Conservation (phyloP, 2,329 filamentous ascomycete genomes). For the Botrytis tulipae region DNA sequence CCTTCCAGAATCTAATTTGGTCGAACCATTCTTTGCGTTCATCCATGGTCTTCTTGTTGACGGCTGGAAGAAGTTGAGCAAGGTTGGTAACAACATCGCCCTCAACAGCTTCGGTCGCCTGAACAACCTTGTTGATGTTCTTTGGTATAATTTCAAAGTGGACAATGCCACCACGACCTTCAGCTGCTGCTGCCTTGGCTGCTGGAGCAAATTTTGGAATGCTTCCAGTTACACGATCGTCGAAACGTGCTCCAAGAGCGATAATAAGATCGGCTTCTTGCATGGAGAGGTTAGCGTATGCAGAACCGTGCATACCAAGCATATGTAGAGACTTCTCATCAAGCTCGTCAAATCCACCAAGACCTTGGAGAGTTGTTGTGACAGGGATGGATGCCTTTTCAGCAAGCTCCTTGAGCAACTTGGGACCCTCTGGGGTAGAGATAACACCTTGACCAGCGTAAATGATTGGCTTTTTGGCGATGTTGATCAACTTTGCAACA, state of each 20-base stretch:
- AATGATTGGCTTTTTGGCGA: slow-evolving; percentile 89
- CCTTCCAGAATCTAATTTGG: slow-evolving; percentile 89
- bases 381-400: slow-evolving; percentile 92
- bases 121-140: slow-evolving; percentile 99
- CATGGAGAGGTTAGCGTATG: slow-evolving; percentile 97
- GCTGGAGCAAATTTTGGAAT: slow-evolving; percentile 85
- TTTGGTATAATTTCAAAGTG: slow-evolving; percentile 99
- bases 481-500: slow-evolving; percentile 79
- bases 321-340: slow-evolving; percentile 95
- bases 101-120: slow-evolving; percentile 92
- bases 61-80: slow-evolving; percentile 67
- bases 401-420: slow-evolving; percentile 78
- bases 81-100: slow-evolving; percentile 86
- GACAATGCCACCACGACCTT: slow-evolving; percentile 88
- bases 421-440: slow-evolving; percentile 72
- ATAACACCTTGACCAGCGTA: slow-evolving; percentile 93
- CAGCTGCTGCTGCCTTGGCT: slow-evolving; percentile 78
- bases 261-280: slow-evolving; percentile 96
- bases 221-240: slow-evolving; percentile 86
- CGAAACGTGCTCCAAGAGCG: slow-evolving; percentile 88
- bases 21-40: slow-evolving; percentile 82
- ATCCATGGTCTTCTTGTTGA: slow-evolving; percentile 59
- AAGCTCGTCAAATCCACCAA: slow-evolving; percentile 89
- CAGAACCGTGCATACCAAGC: slow-evolving; percentile 97
- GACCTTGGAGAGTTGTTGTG: slow-evolving; percentile 90